Percentiles rank a stretch among this genome's conserved stretches.
Conservation (phyloP, 176 grass and related monocot genomes). For the Chrysopogon serrulatus region DNA sequence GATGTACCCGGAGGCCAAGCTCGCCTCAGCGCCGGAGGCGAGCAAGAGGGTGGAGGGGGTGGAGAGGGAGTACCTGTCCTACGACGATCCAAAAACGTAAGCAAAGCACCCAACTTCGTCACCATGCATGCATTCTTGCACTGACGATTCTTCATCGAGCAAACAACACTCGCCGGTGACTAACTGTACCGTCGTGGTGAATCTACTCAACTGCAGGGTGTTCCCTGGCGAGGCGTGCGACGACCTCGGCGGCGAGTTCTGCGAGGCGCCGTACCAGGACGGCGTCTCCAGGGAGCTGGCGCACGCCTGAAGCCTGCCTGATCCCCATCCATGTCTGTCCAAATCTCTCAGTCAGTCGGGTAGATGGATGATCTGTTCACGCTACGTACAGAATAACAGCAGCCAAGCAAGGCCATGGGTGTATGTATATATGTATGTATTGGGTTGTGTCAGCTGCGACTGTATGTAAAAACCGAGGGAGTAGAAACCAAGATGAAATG, state of each 20-base stretch:
- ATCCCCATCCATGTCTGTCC: neutral
- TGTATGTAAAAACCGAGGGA: too few species aligned
- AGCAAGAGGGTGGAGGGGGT: conserved; percentile 28
- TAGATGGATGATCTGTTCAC: neutral
- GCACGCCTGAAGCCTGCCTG: neutral
- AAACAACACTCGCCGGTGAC: neutral
- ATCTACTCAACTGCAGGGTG: conserved; percentile 40
- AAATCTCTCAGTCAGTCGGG: neutral
- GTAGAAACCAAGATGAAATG: neutral
- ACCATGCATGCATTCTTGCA: neutral
- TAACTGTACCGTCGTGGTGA: neutral
- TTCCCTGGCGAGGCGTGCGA: conserved; percentile 94
- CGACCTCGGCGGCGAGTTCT: conserved; percentile 89
- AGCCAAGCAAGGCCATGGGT: neutral
- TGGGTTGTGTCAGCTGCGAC: neutral
- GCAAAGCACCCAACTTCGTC: neutral
- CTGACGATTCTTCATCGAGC: neutral
- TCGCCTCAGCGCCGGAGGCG: neutral
- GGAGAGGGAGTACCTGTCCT: conserved; percentile 71
- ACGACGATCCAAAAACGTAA: conserved; percentile 72
- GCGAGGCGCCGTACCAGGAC: conserved; percentile 51
- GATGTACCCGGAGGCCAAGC: conserved; percentile 77
- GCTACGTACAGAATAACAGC: neutral
- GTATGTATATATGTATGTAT: neutral
- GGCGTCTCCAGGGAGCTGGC: conserved; percentile 31